phyloP scores from a whole-genome alignment of 345 rosid species.

The Camelina laxa region DNA sequence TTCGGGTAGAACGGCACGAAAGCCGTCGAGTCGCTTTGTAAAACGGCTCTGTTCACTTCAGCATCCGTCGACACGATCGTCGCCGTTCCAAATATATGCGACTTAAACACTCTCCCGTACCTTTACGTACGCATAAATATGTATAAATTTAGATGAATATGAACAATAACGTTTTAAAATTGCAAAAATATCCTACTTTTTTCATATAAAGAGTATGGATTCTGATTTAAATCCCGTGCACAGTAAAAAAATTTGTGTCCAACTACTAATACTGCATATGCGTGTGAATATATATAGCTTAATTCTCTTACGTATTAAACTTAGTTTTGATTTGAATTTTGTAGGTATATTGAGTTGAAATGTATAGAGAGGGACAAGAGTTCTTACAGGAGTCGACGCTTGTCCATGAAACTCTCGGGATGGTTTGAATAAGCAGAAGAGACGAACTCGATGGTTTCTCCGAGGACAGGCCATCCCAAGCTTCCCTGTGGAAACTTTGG shows the following conservation, averaged over 20 bases:
- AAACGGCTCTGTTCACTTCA: constrained; percentile 79
- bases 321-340: too few relatives aligned
- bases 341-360: too few relatives aligned
- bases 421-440: constrained; percentile 81
- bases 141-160: neutral
- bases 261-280: too few relatives aligned
- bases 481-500: constrained; percentile 64
- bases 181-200: constrained; percentile 8
- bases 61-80: constrained; percentile 92
- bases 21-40: constrained; percentile 78
- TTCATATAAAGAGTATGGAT: too few relatives aligned
- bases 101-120: constrained; percentile 95
- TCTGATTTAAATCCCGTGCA: neutral
- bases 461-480: constrained; percentile 88
- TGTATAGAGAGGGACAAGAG: neutral
- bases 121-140: constrained; percentile 41
- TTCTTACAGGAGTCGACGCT: constrained; percentile 72
- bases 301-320: too few relatives aligned
- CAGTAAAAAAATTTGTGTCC: too few relatives aligned
- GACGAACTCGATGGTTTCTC: constrained; percentile 90
- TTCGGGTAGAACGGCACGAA: constrained; percentile 95
- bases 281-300: too few relatives aligned
- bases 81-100: constrained; percentile 89
- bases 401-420: constrained; percentile 89
- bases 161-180: neutral